A percentile compares a stretch with the other conserved stretches of the same genome.
Conservation (phyloP, 371 early-diverging fungal genomes). For the Mortierella sp. region DNA sequence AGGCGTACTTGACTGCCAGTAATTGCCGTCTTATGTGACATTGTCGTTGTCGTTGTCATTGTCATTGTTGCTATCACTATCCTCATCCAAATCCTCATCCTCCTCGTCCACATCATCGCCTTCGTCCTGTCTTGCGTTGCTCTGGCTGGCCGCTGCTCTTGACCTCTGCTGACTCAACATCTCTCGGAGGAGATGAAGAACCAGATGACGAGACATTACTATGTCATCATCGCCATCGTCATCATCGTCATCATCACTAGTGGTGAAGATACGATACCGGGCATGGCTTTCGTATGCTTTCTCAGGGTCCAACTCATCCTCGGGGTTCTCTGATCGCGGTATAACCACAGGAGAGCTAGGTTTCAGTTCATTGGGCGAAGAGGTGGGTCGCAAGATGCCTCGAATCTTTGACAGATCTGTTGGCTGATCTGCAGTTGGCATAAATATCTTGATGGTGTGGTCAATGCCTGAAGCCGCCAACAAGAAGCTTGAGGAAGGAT, state of each 20-base stretch:
- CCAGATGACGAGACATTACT: neutral
- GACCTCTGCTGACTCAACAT: neutral
- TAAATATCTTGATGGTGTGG: conserved; percentile 75
- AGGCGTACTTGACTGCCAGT: no score
- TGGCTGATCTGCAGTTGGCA: conserved; percentile 58
- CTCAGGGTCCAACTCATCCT: conserved; percentile 25
- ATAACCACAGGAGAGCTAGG: neutral
- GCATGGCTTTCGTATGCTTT: conserved; percentile 11
- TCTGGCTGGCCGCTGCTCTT: no score
- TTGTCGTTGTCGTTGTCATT: conserved; percentile 1
- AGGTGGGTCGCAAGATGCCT: conserved; percentile 20
- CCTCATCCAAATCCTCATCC: conserved; percentile 1
- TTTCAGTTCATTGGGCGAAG: conserved; percentile 5
- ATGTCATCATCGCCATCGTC: conserved; percentile 1
- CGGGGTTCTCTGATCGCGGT: neutral
- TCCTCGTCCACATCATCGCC: conserved; percentile 2
- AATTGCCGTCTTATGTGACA: neutral
- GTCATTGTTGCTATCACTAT: no score
- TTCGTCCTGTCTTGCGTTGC: no score
- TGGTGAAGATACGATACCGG: neutral
- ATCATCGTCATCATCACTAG: conserved; percentile 10
- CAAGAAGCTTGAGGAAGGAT: conserved; percentile 30
- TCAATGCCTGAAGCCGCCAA: conserved; percentile 74
- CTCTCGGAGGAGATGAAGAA: conserved; percentile 17
- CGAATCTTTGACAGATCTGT: conserved; percentile 42